phyloP scores from a whole-genome alignment of 2,329 filamentous ascomycete species.

The Cladophialophora bantiana region DNA sequence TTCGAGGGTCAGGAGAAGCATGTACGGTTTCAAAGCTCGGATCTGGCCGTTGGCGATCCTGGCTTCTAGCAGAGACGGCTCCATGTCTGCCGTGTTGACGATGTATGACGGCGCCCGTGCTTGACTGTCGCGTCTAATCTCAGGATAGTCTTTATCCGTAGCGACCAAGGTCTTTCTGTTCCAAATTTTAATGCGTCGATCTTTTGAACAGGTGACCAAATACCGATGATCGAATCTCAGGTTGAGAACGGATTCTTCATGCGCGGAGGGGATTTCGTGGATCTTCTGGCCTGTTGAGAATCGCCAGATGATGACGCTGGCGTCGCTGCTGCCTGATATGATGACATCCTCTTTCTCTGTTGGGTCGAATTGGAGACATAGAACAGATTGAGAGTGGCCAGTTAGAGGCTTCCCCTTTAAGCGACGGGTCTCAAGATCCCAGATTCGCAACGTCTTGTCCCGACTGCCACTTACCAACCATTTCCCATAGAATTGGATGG shows the following conservation, averaged over 20 bases:
- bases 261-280: conserved; percentile 76
- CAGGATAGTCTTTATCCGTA: conserved; percentile 54
- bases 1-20: conserved; percentile 77
- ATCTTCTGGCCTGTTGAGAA: conserved; percentile 89
- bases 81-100: conserved; percentile 55
- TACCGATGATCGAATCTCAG: conserved; percentile 90
- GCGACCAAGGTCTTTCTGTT: conserved; percentile 73
- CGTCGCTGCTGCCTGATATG: conserved; percentile 94
- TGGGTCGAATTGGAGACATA: conserved; percentile 95
- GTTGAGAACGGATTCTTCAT: conserved; percentile 90
- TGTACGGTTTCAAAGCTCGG: conserved; percentile 67
- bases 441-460: conserved; percentile 85
- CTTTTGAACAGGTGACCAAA: conserved; percentile 95
- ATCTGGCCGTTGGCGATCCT: conserved; percentile 51
- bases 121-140: conserved; percentile 41
- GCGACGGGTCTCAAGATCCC: conserved; percentile 83
- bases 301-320: conserved; percentile 86
- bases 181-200: conserved; percentile 96
- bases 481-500: conserved; percentile 83
- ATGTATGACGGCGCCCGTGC: conserved; percentile 60
- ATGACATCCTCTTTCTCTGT: conserved; percentile 86
- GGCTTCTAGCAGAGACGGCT: conserved; percentile 53
- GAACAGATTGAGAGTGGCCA: conserved; percentile 83
- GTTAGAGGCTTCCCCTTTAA: conserved; percentile 75
- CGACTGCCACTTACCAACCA: conserved; percentile 93